Base-by-base conservation (phyloP, 2,329 filamentous ascomycete genomes). In the Ceratocystis papillata region DNA sequence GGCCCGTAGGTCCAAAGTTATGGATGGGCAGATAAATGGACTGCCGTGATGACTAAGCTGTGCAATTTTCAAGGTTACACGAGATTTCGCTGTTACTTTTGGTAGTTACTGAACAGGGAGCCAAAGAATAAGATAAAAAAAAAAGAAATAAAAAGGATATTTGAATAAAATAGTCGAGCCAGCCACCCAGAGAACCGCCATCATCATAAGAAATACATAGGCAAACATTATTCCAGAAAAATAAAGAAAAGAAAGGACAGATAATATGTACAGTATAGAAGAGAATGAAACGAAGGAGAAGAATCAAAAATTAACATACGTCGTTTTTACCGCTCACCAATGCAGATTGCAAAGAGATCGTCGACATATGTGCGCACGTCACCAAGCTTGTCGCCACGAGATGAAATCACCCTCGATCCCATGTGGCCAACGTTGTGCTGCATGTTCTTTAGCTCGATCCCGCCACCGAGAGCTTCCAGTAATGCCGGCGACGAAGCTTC, bases 361-460 rank as follows among this genome's bases (percentile, higher is more conserved):
- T 80, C 78, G 30, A 80, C 78, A 70, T 78, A 80, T 1, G 77
- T 79, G 67, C 65, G 71, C 68, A 63, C 70, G 44, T 75, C 74
- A 5, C 71, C 74, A 30, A 70, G 70, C 57, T 73, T 74, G 69
- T 77, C 75, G 33, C 73, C 74, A 69, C 48, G 48, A 25, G 64
- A 66, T n/a, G 64, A 60, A 22, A 67, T 60, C 25, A 63, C 50
- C 33, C 60, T 67, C 17, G 74, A 73, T 0, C 75, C 72, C 8
- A 72, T 72, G 57, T 72, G 71, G 5, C 70, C 67, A 3, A 67
- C 69, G 2, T 71, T 71, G 3, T 70, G 66, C 60, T 72, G 70
- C 20, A 73, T 65, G 33, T 45, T 37, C 63, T 37, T 48, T 53
- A 67, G 30, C 57, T 69, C 61, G 45, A 64, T 66, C 63, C 67